Evolutionary conservation across 2,329 filamentous ascomycete genomes (phyloP).

Genomic region (Geosmithia flava): DNA sequence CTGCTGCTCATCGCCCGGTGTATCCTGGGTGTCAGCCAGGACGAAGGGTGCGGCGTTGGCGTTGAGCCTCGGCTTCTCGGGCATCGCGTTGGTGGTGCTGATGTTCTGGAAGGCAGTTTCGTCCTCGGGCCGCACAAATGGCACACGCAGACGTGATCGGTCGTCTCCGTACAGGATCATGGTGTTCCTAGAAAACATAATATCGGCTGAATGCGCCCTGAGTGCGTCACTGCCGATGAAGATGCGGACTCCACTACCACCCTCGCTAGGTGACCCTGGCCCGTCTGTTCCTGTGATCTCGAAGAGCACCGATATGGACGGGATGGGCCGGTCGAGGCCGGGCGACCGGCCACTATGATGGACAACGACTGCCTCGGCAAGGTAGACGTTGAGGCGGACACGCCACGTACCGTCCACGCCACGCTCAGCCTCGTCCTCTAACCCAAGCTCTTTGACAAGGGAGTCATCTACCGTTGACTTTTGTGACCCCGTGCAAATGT

Average conservation of each 20-base stretch:
- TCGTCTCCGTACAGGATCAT: constrained; percentile 82
- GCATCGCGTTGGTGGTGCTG: constrained; percentile 44
- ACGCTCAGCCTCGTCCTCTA: constrained; percentile 53
- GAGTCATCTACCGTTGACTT: constrained; percentile 69
- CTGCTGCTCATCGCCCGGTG: constrained; percentile 2
- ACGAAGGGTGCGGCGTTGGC: constrained; percentile 33
- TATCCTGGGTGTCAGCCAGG: constrained; percentile 16
- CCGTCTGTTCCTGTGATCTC: constrained; percentile 52
- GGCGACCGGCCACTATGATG: constrained; percentile 60
- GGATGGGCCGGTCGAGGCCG: constrained; percentile 59
- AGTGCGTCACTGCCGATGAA: constrained; percentile 85
- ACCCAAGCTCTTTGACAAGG: constrained; percentile 61
- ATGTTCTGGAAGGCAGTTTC: constrained; percentile 70
- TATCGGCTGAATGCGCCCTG: constrained; percentile 74
- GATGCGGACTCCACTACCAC: constrained; percentile 50
- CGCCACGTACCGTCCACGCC: constrained; percentile 53
- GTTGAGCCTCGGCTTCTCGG: constrained; percentile 47
- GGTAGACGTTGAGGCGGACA: constrained; percentile 71
- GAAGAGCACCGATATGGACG: constrained; percentile 70
- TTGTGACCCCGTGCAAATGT: constrained; percentile 84
- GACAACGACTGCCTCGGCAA: constrained; percentile 79
- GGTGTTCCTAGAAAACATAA: constrained; percentile 84
- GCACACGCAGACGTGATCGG: constrained; percentile 75
- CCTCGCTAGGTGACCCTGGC: constrained; percentile 5
- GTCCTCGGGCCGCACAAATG: constrained; percentile 85